Base-by-base conservation (phyloP, 306 rosid species). In the Fragaria ananassa region DNA sequence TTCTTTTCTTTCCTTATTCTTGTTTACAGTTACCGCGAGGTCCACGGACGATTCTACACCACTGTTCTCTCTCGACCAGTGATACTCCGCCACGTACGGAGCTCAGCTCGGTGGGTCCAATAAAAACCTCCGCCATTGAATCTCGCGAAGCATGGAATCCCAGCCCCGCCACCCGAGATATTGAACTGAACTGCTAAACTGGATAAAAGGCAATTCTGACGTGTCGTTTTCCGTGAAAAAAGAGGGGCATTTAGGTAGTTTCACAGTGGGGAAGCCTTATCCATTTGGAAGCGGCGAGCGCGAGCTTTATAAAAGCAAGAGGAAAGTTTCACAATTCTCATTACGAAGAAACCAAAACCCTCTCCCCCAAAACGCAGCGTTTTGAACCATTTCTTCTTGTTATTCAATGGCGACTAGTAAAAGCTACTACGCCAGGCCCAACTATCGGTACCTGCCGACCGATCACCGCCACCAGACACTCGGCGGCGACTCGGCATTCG, bases 371-470 rank as follows among this genome's bases (percentile, higher is more conserved):
- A 81, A 53, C 49, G 19, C 79, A 54, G 45, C 45, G 25, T 41
- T 37, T 21, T 49, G 13, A 10, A 3, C 21, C 8, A 4, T 14
- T 58, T 10, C 31, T 25, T 25, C 64, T 58, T 58, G 6, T 58
- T 25, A 35, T 23, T 61, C 17, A 39, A 93, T 93, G 98, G 98
- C 97, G 39, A 66, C 88, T 47, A 79, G 91, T 53, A 84, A 86
- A 46, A 74, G 78, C 73, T 87, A 73, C 83, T 70, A 82, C 74
- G 67, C 86, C 25, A 81, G 87, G 64, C 42, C 87, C 17, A 81
- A 62, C 81, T 88, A 86, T 83, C 87, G 88, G 1, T 91, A 83
- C 50, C 88, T 93, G 21, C 70, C 93, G 66, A 70, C 68, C 12
- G 87, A 89, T 57, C 81, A 85, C 8, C 78, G 45, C 74, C 41